phyloP scores from a whole-genome alignment of 768 basidiomycete genomes.

The Gyrodon lividus region DNA sequence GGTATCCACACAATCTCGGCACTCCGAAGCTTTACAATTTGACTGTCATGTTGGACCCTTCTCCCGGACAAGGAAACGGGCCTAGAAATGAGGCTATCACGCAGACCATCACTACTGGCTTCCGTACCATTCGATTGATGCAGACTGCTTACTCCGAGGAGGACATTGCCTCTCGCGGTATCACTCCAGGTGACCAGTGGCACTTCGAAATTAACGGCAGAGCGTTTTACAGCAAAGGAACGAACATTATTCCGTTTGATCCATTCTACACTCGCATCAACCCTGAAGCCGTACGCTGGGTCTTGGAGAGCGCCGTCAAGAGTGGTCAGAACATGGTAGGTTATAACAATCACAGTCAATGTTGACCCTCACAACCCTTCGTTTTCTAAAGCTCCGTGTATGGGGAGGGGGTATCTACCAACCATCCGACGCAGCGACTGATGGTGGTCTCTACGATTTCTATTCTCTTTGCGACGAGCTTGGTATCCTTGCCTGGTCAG shows the following conservation, averaged over 20 bases:
- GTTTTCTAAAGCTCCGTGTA: constrained; percentile 44
- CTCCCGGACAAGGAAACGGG: constrained; percentile 4
- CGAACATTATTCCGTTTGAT: constrained; percentile 62
- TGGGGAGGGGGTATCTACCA: constrained; percentile 61
- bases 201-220: constrained; percentile 60
- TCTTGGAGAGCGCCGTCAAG: constrained; percentile 51
- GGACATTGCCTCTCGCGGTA: constrained; percentile 45
- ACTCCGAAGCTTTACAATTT: constrained; percentile 55
- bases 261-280: constrained; percentile 54
- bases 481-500: constrained; percentile 61
- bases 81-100: constrained; percentile 24
- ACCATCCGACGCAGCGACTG: constrained; percentile 39
- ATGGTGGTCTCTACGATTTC: constrained; percentile 52
- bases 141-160: constrained; percentile 46
- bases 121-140: constrained; percentile 56
- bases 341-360: background rate
- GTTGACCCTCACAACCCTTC: background rate
- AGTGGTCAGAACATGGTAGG: constrained; percentile 62
- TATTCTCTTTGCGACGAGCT: constrained; percentile 59
- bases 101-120: constrained; percentile 50
- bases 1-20: constrained; percentile 58
- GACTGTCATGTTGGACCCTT: constrained; percentile 39
- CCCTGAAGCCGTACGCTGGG: constrained; percentile 51
- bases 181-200: constrained; percentile 60
- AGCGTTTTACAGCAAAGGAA: constrained; percentile 53